A percentile compares a stretch with the other conserved stretches of the same genome.
Evolutionary conservation across 345 rosid species (phyloP).

Genomic region (Brassica incana): DNA sequence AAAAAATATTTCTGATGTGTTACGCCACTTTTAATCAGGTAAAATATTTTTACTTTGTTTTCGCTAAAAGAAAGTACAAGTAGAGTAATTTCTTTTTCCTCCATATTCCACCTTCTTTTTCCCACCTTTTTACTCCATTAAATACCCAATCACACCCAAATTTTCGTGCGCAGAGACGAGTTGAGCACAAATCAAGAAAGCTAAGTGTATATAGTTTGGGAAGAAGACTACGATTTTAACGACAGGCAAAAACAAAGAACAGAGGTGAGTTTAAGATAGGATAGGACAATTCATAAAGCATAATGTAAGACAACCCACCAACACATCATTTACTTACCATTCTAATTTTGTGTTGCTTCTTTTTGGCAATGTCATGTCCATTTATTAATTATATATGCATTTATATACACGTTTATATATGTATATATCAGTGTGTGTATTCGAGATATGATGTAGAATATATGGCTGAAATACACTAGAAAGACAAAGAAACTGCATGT

Average conservation of each 20-base stretch:
- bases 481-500: constrained; percentile 33
- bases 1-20: no score
- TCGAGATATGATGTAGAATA: constrained; percentile 26
- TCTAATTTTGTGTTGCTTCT: constrained; percentile 33
- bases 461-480: constrained; percentile 26
- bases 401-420: constrained; percentile 15
- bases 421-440: constrained; percentile 10
- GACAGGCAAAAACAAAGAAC: not conserved
- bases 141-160: no score
- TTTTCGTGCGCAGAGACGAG: not conserved
- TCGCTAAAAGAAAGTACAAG: no score
- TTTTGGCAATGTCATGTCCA: constrained; percentile 29
- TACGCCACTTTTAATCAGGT: no score
- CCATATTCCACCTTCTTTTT: no score
- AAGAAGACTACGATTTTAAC: not conserved
- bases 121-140: no score
- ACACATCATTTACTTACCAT: constrained; percentile 25
- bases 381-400: constrained; percentile 1
- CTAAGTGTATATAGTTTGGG: constrained; percentile 13
- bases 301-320: constrained; percentile 37
- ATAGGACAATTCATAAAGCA: constrained; percentile 33
- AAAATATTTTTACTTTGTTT: no score
- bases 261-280: constrained; percentile 24
- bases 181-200: constrained; percentile 3
- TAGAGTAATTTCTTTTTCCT: no score